Conservation (phyloP, 495 filamentous ascomycete genomes). For the Penicillium mononematosum region DNA sequence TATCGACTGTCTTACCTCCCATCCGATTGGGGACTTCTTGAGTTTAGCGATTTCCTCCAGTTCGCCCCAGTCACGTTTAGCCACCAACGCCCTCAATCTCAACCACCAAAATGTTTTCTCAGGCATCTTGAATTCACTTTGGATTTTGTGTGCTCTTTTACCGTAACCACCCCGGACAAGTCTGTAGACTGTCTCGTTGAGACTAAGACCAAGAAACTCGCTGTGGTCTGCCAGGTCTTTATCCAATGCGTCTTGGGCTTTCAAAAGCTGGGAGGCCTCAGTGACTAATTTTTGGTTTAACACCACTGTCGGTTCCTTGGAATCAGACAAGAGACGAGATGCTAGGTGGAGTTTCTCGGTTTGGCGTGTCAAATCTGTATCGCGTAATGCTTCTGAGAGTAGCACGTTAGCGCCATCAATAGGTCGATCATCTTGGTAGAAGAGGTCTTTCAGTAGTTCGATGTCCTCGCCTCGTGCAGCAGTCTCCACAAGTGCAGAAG, state of each 20-base stretch:
- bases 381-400: slow-evolving; percentile 71
- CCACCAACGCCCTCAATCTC: slow-evolving; percentile 82
- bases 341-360: slow-evolving; percentile 85
- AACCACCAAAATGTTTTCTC: slow-evolving; percentile 92
- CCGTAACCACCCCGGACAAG: slow-evolving; percentile 71
- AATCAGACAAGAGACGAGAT: slow-evolving; percentile 75
- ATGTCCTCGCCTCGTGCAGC: slow-evolving; percentile 72
- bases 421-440: slow-evolving; percentile 94
- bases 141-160: slow-evolving; percentile 78
- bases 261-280: slow-evolving; percentile 75
- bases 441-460: slow-evolving; percentile 89
- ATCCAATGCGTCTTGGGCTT: slow-evolving; percentile 79
- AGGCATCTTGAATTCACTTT: slow-evolving; percentile 87
- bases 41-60: slow-evolving; percentile 73
- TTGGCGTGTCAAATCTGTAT: slow-evolving; percentile 59
- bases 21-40: slow-evolving; percentile 88
- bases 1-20: slow-evolving; percentile 64
- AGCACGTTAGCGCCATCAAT: slow-evolving; percentile 87
- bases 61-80: slow-evolving; percentile 86
- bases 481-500: slow-evolving; percentile 85
- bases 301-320: slow-evolving; percentile 65
- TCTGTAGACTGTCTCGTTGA: slow-evolving; percentile 89
- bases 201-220: slow-evolving; percentile 76
- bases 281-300: slow-evolving; percentile 73
- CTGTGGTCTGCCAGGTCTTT: slow-evolving; percentile 63